phyloP scores from a whole-genome alignment of 169 alveolate species.

The Cryptosporidium viatorum region DNA sequence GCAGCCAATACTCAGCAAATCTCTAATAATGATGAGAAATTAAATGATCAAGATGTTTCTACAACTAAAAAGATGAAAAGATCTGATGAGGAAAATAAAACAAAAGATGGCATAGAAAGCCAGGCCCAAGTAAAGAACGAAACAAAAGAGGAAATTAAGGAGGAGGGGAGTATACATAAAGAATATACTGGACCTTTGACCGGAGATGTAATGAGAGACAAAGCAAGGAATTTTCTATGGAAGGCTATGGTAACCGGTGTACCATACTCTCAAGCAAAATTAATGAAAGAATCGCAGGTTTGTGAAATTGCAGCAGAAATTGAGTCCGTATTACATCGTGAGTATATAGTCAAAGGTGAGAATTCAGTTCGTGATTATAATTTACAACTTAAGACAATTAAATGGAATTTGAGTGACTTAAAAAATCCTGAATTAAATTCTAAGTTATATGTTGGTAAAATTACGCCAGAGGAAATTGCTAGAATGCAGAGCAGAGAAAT shows the following conservation, averaged over 20 bases:
- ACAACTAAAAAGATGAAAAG: constrained; percentile 35
- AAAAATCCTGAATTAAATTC: constrained; percentile 90
- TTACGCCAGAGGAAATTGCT: constrained; percentile 86
- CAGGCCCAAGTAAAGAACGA: neutral
- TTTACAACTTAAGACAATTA: constrained; percentile 88
- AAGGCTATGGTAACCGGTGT: constrained; percentile 68
- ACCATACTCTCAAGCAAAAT: constrained; percentile 80
- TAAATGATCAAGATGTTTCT: constrained; percentile 77
- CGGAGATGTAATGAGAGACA: constrained; percentile 79
- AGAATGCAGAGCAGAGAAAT: constrained; percentile 92
- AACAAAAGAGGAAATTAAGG: constrained; percentile 1
- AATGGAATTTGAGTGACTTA: constrained; percentile 89
- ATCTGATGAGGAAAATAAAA: constrained; percentile 66
- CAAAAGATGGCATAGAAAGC: constrained; percentile 39
- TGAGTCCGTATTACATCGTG: constrained; percentile 80
- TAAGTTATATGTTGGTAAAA: constrained; percentile 86
- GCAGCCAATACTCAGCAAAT: neutral
- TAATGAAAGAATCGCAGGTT: constrained; percentile 79
- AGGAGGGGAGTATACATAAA: constrained; percentile 67
- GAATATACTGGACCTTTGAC: constrained; percentile 72
- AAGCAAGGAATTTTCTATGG: constrained; percentile 78
- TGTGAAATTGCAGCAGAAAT: constrained; percentile 82
- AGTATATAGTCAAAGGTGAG: constrained; percentile 77
- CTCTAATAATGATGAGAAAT: constrained; percentile 75
- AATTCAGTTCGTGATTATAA: constrained; percentile 83